Conservation (phyloP, 192 early-diverging fungal species). For the Coemansia sp. region DNA sequence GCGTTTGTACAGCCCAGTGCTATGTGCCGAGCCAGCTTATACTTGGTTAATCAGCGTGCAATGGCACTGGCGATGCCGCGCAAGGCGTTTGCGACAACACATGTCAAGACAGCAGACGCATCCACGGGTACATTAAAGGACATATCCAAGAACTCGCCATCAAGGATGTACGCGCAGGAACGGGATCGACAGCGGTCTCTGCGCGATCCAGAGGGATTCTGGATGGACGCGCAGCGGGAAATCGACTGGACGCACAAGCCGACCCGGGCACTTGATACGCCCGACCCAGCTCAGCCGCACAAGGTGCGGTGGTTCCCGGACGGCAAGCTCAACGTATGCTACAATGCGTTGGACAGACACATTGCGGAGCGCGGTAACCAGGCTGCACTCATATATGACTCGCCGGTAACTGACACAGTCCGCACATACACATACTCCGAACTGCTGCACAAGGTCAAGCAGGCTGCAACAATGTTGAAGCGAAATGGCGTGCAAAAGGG, state of each 20-base stretch:
- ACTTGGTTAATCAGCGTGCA: too few relatives aligned
- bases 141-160: neutral
- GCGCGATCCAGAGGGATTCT: conserved; percentile 45
- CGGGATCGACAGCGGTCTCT: conserved; percentile 27
- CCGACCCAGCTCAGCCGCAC: conserved; percentile 14
- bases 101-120: too few relatives aligned
- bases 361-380: conserved; percentile 62
- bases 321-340: conserved; percentile 75
- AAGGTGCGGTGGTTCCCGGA: conserved; percentile 66
- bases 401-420: conserved; percentile 61
- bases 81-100: too few relatives aligned
- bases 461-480: conserved; percentile 63
- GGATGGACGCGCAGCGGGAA: conserved; percentile 40
- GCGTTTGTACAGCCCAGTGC: too few relatives aligned
- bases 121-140: neutral
- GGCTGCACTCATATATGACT: conserved; percentile 74
- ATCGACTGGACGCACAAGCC: conserved; percentile 42
- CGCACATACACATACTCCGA: conserved; percentile 63
- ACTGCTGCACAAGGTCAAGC: conserved; percentile 66
- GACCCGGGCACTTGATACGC: conserved; percentile 17
- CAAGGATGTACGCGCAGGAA: conserved; percentile 11
- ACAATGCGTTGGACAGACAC: conserved; percentile 80
- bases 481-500: conserved; percentile 65
- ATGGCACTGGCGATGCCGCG: too few relatives aligned
- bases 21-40: too few relatives aligned